Evolutionary conservation across 2,329 filamentous ascomycete genomes (phyloP).

Genomic region (Alternaria atra): DNA sequence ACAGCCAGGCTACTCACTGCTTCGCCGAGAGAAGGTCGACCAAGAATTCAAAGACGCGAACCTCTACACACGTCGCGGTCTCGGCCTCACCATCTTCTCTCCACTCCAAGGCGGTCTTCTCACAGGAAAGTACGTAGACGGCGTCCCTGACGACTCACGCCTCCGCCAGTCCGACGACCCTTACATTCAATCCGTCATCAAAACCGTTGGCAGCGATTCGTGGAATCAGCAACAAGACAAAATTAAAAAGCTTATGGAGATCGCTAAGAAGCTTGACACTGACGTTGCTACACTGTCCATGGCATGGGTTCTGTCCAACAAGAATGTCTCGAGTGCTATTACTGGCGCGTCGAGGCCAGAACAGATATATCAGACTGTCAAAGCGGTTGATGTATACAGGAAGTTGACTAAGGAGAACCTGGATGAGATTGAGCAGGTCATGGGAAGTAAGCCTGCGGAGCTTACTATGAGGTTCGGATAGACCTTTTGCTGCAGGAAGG

Average conservation of each 20-base stretch:
- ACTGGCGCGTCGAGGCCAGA: conserved; percentile 42
- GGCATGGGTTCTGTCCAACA: conserved; percentile 50
- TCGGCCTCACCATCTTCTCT: conserved; percentile 65
- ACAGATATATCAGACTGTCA: conserved; percentile 50
- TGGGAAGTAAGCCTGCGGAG: conserved; percentile 45
- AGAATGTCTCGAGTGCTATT: conserved; percentile 40
- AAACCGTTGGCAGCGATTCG: conserved; percentile 56
- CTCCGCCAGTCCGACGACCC: conserved; percentile 65
- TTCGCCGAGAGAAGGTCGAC: conserved; percentile 66
- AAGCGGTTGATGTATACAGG: conserved; percentile 55
- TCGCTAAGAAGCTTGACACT: conserved; percentile 71
- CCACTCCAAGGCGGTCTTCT: conserved; percentile 66
- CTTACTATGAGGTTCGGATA: conserved; percentile 38
- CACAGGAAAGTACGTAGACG: conserved; percentile 70
- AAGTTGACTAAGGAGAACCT: conserved; percentile 56
- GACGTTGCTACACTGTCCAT: conserved; percentile 56
- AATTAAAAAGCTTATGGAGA: conserved; percentile 57
- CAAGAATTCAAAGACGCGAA: conserved; percentile 64
- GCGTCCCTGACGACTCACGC: conserved; percentile 66
- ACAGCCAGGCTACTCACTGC: conserved; percentile 66
- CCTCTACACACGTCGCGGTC: conserved; percentile 62
- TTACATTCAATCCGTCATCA: conserved; percentile 58
- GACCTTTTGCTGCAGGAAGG: not conserved
- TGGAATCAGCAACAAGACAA: conserved; percentile 67
- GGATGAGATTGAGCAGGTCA: conserved; percentile 52